Evolutionary conservation across 2,329 filamentous ascomycete genomes (phyloP), one percentile per base, ranked within the genome.

Genomic region (Penicillium capsulatum): DNA sequence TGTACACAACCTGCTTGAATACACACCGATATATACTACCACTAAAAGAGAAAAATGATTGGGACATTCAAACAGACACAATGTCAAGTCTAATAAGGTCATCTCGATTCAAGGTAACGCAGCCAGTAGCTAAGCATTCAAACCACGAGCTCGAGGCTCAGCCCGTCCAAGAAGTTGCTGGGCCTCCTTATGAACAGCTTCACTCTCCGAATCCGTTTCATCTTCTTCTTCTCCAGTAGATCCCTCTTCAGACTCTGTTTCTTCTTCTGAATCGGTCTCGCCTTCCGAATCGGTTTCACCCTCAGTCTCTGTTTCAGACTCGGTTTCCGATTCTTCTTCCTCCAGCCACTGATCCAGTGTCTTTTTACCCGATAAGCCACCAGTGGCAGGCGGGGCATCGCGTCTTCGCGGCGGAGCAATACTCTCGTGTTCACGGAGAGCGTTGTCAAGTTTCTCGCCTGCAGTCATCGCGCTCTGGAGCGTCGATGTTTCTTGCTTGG

Each of bases 331-430:
- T 16, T 76, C 74, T 7, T 73, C 72, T n/a, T 88, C 85, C 3
- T 83, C 88, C 40, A 97, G 72, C 90, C 92, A 97, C 61, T 95
- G 88, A 68, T 97, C 89, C 47, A 98, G 69, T 14, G 83, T 87
- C 75, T 94, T 95, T 28, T 80, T 79, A 36, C 81, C 81, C 4
- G 67, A 65, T 11, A 57, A 44, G 10, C 49, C 55, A 6, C 47
- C 43, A 4, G 55, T 45, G 10, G 39, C 43, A 14, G 54, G 42
- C 6, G 55, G 44, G 22, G 46, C 55, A 19, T 45, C 48, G 6
- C 36, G 38, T 17, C 36, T 19, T 17, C 38, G 51, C 8, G 43
- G 28, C 10, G 42, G 27, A 10, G 30, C 44, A 17, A 29, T 58
- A 37, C 36, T 57, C 47, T 67, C 60, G 47, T 70, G 67, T 34